phyloP scores from a whole-genome alignment of 495 filamentous ascomycete species.

The Echria macrotheca region DNA sequence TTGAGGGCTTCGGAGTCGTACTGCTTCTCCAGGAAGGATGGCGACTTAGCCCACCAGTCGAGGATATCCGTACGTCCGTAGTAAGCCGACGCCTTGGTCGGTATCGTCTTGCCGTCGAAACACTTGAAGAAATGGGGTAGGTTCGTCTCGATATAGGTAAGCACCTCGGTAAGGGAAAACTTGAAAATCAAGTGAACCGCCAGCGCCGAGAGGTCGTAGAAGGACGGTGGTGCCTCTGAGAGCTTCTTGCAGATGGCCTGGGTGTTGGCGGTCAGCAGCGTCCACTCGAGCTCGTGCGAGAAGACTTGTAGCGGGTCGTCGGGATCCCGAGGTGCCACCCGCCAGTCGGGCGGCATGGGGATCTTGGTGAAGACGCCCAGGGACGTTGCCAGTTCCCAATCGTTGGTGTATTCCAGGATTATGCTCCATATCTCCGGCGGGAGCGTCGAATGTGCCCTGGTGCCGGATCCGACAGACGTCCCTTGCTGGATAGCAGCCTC shows the following conservation, averaged over 20 bases:
- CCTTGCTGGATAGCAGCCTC: slow-evolving; percentile 42
- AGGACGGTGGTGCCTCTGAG: slow-evolving; percentile 58
- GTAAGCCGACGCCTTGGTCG: slow-evolving; percentile 76
- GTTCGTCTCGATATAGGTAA: slow-evolving; percentile 73
- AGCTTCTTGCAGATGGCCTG: slow-evolving; percentile 59
- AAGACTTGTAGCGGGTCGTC: slow-evolving; percentile 47
- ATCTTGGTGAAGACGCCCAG: slow-evolving; percentile 75
- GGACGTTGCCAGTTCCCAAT: slow-evolving; percentile 83
- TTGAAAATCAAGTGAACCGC: slow-evolving; percentile 87
- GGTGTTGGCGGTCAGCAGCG: slow-evolving; percentile 67
- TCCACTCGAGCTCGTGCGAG: slow-evolving; percentile 67
- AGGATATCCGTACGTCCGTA: slow-evolving; percentile 82
- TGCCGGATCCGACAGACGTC: slow-evolving; percentile 19
- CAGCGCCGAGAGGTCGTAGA: slow-evolving; percentile 69
- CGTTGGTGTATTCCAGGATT: slow-evolving; percentile 73
- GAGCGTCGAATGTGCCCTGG: slow-evolving; percentile 35
- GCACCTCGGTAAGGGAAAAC: slow-evolving; percentile 72
- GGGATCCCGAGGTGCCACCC: slow-evolving; percentile 32
- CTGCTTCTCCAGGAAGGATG: slow-evolving; percentile 73
- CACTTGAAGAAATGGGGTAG: slow-evolving; percentile 75
- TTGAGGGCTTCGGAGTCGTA: slow-evolving; percentile 73
- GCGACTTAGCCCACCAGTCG: slow-evolving; percentile 71
- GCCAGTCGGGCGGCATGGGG: slow-evolving; percentile 65
- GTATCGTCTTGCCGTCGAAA: slow-evolving; percentile 74
- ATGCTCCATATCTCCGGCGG: slow-evolving; percentile 86